Base-by-base conservation (phyloP, 2,329 filamentous ascomycete genomes). In the Pseudocercospora ulei region DNA sequence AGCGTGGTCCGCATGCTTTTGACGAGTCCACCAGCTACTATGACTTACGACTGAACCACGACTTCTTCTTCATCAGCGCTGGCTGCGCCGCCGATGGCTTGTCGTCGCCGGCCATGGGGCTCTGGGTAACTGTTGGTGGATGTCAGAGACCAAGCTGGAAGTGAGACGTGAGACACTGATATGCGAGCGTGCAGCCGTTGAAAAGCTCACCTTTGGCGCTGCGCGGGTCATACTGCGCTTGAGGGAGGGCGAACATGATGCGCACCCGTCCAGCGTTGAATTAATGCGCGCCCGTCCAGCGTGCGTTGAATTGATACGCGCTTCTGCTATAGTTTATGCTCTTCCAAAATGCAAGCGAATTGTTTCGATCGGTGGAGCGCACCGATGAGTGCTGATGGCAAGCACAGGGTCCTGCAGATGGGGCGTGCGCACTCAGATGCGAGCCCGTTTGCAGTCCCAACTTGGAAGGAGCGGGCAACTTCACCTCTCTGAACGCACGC, bases 161-260 rank as follows among this genome's bases (percentile, higher is more conserved):
- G 13, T 35, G 16, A 20, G 30, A 39, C 26, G 41, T 43, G 30
- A 41, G 38, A 26, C 41, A 7, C 13, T 39, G 9, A 12, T 20
- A 5, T 4, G 19, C n/a, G 18, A 33, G 19, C 18, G 7, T 16
- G 17, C 4, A 6, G 17, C 30, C 18, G 17, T 5, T 33, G 11
- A 7, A n/a, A 23, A 33, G n/a, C 30, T 33, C 30, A 33, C 30
- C 18, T 33, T n/a, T 22, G 7, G 19, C 18, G 11, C 11, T 12
- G 14, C 23, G n/a, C 11, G 17, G 30, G 17, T n/a, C 13, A 16
- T 16, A 7, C 12, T 17, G 36, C 19, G 41, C 37, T 33, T 44
- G 41, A 20, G 41, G 41, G 22, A 44, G 26, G 8, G 41, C 41
- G 41, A 44, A 44, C 41, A 44, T 44, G n/a, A n/a, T n/a, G n/a